A percentile compares a stretch with the other conserved stretches of the same genome.
Evolutionary conservation across 768 basidiomycete genomes (phyloP).

Genomic region (Boletus edulis): DNA sequence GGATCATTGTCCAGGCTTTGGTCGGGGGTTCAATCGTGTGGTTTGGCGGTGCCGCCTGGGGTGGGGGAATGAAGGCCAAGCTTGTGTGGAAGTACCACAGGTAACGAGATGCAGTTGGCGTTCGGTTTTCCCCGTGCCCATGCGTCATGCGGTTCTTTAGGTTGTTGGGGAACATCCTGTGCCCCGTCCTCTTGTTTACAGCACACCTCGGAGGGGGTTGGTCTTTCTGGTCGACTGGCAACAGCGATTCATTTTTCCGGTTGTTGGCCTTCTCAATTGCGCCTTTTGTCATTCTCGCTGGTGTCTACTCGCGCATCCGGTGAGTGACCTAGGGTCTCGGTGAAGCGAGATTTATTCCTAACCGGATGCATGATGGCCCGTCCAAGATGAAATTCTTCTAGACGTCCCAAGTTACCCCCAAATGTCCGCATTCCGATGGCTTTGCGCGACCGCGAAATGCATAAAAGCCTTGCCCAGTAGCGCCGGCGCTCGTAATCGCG

Average conservation of each 20-base stretch:
- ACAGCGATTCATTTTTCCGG: slow-evolving; percentile 39
- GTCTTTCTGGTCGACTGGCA: slow-evolving; percentile 54
- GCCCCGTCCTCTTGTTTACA: slow-evolving; percentile 58
- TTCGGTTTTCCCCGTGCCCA: too few species aligned
- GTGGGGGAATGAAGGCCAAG: slow-evolving; percentile 71
- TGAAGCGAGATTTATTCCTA: background rate
- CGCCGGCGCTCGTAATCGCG: slow-evolving; percentile 82
- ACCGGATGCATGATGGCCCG: slow-evolving; percentile 34
- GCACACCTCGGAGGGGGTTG: slow-evolving; percentile 68
- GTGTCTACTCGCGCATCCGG: slow-evolving; percentile 51
- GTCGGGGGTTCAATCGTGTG: slow-evolving; percentile 78
- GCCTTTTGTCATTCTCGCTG: slow-evolving; percentile 45
- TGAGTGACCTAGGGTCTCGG: slow-evolving; percentile 25
- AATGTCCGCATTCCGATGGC: slow-evolving; percentile 56
- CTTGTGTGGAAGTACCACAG: slow-evolving; percentile 83
- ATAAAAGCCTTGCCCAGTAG: slow-evolving; percentile 94
- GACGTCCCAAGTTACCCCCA: slow-evolving; percentile 25
- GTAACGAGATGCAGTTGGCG: slow-evolving; percentile 27
- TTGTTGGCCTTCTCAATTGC: slow-evolving; percentile 54
- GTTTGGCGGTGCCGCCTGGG: slow-evolving; percentile 66
- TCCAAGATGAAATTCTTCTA: slow-evolving; percentile 66
- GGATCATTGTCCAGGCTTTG: slow-evolving; percentile 58
- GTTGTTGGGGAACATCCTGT: slow-evolving; percentile 70
- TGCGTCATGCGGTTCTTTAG: slow-evolving; percentile 31
- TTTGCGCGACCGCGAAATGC: slow-evolving; percentile 82